phyloP scores from a whole-genome alignment of 371 early-diverging fungal species.

The Lichtheimia ornata region DNA sequence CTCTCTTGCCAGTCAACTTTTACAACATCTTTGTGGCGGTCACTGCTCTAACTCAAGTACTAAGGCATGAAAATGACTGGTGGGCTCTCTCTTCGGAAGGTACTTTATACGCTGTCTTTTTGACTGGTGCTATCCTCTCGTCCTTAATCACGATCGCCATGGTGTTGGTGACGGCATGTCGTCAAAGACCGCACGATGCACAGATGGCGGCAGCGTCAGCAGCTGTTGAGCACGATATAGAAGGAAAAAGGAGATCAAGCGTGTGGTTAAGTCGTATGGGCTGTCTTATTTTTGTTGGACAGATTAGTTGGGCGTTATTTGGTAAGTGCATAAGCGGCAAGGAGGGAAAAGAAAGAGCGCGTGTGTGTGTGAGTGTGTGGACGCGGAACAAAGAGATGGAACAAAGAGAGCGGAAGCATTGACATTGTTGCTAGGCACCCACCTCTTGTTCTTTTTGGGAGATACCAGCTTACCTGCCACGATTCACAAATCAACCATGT shows the following conservation, averaged over 20 bases:
- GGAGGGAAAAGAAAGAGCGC: conserved; percentile 6
- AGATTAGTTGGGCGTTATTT: conserved; percentile 32
- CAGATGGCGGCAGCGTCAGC: conserved; percentile 6
- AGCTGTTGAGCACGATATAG: conserved; percentile 1
- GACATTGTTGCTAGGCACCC: conserved; percentile 17
- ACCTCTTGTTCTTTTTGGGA: conserved; percentile 17
- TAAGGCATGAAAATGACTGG: conserved; percentile 17
- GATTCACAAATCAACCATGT: conserved; percentile 16
- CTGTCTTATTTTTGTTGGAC: conserved; percentile 28
- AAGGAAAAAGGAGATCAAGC: conserved; percentile 14
- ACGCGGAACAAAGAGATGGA: conserved; percentile 1
- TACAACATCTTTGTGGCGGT: conserved; percentile 35
- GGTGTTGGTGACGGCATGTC: conserved; percentile 21
- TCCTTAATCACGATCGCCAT: conserved; percentile 22
- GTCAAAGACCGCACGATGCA: conserved; percentile 10
- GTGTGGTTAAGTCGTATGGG: conserved; percentile 30
- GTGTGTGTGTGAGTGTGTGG: neutral
- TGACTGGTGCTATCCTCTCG: conserved; percentile 24
- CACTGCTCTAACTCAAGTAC: conserved; percentile 31
- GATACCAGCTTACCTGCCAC: conserved; percentile 11
- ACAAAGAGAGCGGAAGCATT: neutral
- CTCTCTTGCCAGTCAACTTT: conserved; percentile 29
- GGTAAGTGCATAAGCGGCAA: conserved; percentile 18
- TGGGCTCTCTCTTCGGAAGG: conserved; percentile 11
- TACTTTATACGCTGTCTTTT: conserved; percentile 15